Evolutionary conservation across 2,329 filamentous ascomycete genomes (phyloP).

Genomic region (Ceratocystis eucalypticola): DNA sequence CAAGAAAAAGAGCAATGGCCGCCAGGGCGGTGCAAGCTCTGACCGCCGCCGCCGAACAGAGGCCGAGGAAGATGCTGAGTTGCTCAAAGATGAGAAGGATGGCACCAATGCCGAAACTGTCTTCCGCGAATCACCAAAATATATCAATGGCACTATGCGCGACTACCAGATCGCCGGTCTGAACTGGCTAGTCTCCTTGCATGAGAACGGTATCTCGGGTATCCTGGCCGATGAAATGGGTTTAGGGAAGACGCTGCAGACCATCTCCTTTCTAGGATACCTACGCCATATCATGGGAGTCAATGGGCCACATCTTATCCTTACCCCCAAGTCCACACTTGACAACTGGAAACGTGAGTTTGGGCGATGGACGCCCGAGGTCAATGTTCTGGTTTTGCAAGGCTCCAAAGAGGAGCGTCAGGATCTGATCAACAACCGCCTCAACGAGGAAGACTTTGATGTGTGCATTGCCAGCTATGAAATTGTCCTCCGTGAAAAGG

Average conservation of each 20-base stretch:
- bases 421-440: constrained; percentile 71
- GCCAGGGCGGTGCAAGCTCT: constrained; percentile 71
- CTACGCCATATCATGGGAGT: constrained; percentile 82
- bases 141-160: constrained; percentile 77
- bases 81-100: constrained; percentile 72
- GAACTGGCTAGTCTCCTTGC: constrained; percentile 94
- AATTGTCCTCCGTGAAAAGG: constrained; percentile 93
- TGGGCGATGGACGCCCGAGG: constrained; percentile 82
- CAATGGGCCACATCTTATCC: constrained; percentile 78
- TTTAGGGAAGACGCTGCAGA: constrained; percentile 92
- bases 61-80: constrained; percentile 92
- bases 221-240: constrained; percentile 99
- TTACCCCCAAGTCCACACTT: constrained; percentile 89
- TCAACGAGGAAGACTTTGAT: constrained; percentile 92
- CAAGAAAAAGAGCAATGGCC: constrained; percentile 59
- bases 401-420: constrained; percentile 90
- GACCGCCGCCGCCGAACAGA: constrained; percentile 79
- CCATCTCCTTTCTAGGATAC: constrained; percentile 92
- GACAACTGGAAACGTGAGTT: constrained; percentile 99
- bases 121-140: constrained; percentile 88
- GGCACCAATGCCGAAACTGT: constrained; percentile 76
- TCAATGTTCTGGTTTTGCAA: constrained; percentile 86
- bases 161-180: constrained; percentile 93
- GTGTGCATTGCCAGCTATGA: constrained; percentile 98
- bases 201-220: constrained; percentile 97